phyloP scores from a whole-genome alignment of 2,329 filamentous ascomycete genomes.

The Fusarium sp. region DNA sequence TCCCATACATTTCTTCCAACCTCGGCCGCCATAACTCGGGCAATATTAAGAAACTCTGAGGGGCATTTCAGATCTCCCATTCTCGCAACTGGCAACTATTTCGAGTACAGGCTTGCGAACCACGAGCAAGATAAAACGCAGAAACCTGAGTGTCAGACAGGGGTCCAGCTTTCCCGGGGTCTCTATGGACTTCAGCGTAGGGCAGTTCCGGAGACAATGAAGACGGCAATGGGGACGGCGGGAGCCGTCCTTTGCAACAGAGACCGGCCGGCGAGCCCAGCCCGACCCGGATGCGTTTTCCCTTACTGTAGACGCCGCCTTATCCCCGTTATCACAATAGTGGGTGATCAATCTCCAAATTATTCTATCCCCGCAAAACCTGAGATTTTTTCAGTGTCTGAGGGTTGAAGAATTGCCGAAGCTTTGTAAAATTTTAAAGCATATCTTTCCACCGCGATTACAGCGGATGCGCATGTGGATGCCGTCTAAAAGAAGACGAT shows the following conservation, averaged over 20 bases:
- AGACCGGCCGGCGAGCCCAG: slow-evolving; percentile 31
- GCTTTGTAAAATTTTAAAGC: slow-evolving; percentile 5
- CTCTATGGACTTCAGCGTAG: slow-evolving; percentile 36
- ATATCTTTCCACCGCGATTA: neutral
- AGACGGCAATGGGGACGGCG: slow-evolving; percentile 27
- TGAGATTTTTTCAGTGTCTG: neutral
- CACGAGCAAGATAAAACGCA: slow-evolving; percentile 4
- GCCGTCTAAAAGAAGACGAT: neutral
- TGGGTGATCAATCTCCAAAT: slow-evolving; percentile 24
- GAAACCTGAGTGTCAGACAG: slow-evolving; percentile 42
- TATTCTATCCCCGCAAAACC: slow-evolving; percentile 31
- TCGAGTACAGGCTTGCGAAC: slow-evolving; percentile 11
- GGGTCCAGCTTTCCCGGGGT: slow-evolving; percentile 40
- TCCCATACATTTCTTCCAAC: slow-evolving; percentile 25
- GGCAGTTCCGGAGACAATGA: slow-evolving; percentile 36
- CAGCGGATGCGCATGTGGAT: no score
- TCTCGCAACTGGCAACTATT: slow-evolving; percentile 12
- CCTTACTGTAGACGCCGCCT: slow-evolving; percentile 23
- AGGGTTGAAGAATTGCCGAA: slow-evolving; percentile 24
- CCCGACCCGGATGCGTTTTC: slow-evolving; percentile 33
- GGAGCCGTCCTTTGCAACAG: slow-evolving; percentile 15
- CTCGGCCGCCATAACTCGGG: neutral
- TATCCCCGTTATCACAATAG: slow-evolving; percentile 33
- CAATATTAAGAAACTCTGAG: neutral
- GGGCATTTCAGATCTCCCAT: neutral